These are phyloP conservation scores for Colletotrichum incanum DNA, from an alignment of 2,329 filamentous ascomycete genomes.

Conservation along the genomic window DNA sequence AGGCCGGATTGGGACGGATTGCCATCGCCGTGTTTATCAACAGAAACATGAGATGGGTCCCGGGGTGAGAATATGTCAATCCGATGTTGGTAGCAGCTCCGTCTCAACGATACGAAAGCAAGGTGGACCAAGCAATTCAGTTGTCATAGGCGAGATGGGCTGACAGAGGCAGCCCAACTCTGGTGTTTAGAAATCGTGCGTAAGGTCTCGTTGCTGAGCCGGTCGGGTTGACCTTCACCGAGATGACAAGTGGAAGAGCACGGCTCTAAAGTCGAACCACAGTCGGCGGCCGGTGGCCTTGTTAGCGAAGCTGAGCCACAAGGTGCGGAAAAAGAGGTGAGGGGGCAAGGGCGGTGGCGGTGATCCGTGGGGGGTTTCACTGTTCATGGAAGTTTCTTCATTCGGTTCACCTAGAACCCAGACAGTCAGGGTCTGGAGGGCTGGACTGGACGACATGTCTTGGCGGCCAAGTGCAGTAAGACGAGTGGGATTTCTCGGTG, in stretches of 20 bases:
- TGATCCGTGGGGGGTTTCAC: conserved; percentile 4
- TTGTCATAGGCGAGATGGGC: conserved; percentile 11
- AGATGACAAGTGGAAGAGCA: conserved; percentile 25
- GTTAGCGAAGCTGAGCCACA: conserved; percentile 23
- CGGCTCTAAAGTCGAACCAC: conserved; percentile 37
- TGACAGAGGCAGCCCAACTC: neutral
- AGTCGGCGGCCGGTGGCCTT: conserved; percentile 49
- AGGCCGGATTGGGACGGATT: neutral
- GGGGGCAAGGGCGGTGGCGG: conserved; percentile 10
- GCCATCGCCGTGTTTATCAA: neutral
- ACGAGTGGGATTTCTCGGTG: conserved; percentile 1
- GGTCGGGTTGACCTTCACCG: neutral
- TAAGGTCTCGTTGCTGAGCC: neutral
- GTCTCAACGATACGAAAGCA: neutral
- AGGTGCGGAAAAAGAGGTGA: neutral
- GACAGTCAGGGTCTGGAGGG: conserved; percentile 11
- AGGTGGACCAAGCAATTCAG: neutral
- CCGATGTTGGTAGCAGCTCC: neutral
- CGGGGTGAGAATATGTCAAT: neutral
- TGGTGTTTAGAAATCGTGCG: neutral
- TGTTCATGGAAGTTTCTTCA: neutral
- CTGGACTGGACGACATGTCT: neutral
- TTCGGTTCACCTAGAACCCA: neutral
- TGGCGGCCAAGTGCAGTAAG: neutral
- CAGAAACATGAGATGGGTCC: neutral